Percentiles rank a stretch among this genome's conserved stretches.
phyloP scores from a whole-genome alignment of 2,329 filamentous ascomycete species.

The Fusarium sp. region DNA sequence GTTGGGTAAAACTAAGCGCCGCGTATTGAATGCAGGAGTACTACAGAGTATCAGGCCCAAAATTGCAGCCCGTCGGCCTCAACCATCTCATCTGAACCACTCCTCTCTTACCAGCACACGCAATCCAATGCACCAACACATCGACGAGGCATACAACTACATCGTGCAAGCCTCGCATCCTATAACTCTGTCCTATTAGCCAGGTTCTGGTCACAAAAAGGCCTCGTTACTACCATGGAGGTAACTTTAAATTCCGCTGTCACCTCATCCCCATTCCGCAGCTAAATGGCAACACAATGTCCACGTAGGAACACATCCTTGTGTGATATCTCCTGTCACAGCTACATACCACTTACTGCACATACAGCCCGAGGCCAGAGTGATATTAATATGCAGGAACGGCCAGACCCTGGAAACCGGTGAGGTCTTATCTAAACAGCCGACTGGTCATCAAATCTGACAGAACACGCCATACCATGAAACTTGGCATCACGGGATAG shows the following conservation, averaged over 20 bases:
- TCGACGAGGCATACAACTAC: constrained; percentile 23
- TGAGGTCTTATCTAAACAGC: constrained; percentile 18
- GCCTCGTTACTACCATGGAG: constrained; percentile 12
- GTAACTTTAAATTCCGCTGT: constrained; percentile 7
- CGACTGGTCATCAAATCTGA: constrained; percentile 3
- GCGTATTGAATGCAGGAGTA: neutral
- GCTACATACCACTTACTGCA: neutral
- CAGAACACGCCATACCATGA: constrained; percentile 1
- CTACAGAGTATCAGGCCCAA: neutral
- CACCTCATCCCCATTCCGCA: constrained; percentile 7
- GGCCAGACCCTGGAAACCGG: constrained; percentile 22
- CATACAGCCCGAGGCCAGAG: constrained; percentile 23
- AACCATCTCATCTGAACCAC: neutral
- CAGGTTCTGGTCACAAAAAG: constrained; percentile 10
- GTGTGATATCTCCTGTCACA: constrained; percentile 21
- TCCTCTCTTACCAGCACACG: neutral
- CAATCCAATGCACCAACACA: neutral
- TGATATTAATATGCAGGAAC: constrained; percentile 14
- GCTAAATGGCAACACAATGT: neutral
- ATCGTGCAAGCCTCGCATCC: neutral
- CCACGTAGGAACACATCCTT: constrained; percentile 29
- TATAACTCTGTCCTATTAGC: neutral
- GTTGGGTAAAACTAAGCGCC: neutral
- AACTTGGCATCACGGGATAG: constrained; percentile 31
- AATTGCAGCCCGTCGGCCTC: neutral